phyloP scores from a whole-genome alignment of 345 rosid species.

The Cardamine chenopodiifolia region DNA sequence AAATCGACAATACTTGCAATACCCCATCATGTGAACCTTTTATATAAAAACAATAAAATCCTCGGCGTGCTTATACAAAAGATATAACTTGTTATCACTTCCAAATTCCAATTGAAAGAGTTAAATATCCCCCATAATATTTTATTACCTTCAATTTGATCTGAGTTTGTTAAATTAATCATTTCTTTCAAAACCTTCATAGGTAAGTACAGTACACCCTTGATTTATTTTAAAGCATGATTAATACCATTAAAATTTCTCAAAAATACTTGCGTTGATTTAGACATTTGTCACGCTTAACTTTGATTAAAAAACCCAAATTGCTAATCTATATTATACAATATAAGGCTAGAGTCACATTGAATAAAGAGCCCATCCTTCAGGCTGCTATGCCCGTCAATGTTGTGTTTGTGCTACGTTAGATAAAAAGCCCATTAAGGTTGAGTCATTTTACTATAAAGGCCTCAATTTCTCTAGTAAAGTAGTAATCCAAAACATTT shows the following conservation, averaged over 20 bases:
- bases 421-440: background rate
- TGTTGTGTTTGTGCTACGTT: background rate
- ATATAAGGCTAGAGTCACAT: background rate
- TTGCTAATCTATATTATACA: background rate
- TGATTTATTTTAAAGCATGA: background rate
- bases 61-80: slow-evolving; percentile 29
- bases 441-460: background rate
- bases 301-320: background rate
- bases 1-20: slow-evolving; percentile 35
- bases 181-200: slow-evolving; percentile 4
- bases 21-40: slow-evolving; percentile 35
- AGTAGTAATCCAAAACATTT: background rate
- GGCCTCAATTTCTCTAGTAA: background rate
- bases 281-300: background rate
- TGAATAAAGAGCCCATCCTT: background rate
- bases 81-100: slow-evolving; percentile 23
- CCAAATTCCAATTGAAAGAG: slow-evolving; percentile 14
- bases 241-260: background rate
- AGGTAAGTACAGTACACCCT: slow-evolving; percentile 1
- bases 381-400: background rate
- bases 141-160: background rate
- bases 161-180: background rate
- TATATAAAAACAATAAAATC: slow-evolving; percentile 13
- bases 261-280: background rate
- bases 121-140: background rate